These are phyloP conservation scores for Zangia roseola DNA, from an alignment of 768 basidiomycete species.

Conservation along the genomic window DNA sequence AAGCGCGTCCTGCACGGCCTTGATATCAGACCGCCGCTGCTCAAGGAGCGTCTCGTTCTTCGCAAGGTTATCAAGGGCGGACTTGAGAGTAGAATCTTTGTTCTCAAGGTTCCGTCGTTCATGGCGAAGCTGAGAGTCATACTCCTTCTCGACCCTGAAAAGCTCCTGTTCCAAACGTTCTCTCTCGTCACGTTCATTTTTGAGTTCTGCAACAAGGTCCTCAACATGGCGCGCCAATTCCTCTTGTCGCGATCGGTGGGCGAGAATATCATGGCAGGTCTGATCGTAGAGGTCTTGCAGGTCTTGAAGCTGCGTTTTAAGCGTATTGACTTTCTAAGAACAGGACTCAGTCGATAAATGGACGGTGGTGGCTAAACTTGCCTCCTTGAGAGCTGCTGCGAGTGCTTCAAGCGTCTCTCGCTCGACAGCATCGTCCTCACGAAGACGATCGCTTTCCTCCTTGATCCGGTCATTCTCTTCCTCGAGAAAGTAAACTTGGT, in stretches of 20 bases:
- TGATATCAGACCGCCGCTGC: conserved; percentile 75
- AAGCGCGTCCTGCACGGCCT: conserved; percentile 70
- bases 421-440: conserved; percentile 75
- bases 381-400: conserved; percentile 78
- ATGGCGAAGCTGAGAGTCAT: conserved; percentile 57
- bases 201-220: conserved; percentile 62
- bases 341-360: background rate
- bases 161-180: conserved; percentile 55
- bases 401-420: conserved; percentile 66
- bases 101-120: conserved; percentile 66
- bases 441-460: conserved; percentile 64
- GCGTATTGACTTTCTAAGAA: conserved; percentile 61
- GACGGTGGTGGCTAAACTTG: conserved; percentile 25
- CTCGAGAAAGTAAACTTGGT: conserved; percentile 81
- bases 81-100: conserved; percentile 67
- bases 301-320: conserved; percentile 68
- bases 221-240: conserved; percentile 75
- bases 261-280: conserved; percentile 59
- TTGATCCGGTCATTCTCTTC: conserved; percentile 78
- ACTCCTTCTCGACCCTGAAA: conserved; percentile 56
- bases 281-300: conserved; percentile 64
- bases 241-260: conserved; percentile 70
- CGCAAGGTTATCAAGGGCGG: conserved; percentile 60
- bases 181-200: conserved; percentile 55
- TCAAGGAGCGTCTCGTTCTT: conserved; percentile 61